These are phyloP conservation scores for Sporothrix globosa DNA, from an alignment of 2,329 filamentous ascomycete species.

Conservation along the genomic window DNA sequence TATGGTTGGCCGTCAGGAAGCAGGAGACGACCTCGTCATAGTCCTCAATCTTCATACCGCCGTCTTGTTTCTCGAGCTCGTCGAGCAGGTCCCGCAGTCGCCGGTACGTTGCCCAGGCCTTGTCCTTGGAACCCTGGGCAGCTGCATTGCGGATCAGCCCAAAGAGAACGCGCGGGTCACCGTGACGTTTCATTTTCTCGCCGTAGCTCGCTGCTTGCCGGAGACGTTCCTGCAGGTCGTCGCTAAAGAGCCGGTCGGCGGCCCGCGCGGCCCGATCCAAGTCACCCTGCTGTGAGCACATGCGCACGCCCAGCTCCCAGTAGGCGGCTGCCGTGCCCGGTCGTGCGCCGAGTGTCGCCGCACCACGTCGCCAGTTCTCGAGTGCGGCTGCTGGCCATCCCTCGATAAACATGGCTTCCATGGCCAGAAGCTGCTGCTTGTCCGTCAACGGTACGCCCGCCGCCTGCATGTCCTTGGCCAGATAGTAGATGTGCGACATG, in stretches of 20 bases:
- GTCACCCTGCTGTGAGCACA: conserved; percentile 63
- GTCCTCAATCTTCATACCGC: conserved; percentile 66
- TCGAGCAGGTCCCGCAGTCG: conserved; percentile 65
- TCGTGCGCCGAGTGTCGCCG: conserved; percentile 55
- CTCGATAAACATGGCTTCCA: conserved; percentile 68
- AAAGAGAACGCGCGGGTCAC: conserved; percentile 34
- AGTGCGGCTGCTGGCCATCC: conserved; percentile 64
- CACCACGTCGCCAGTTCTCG: conserved; percentile 64
- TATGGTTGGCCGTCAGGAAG: conserved; percentile 68
- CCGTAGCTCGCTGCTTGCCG: not conserved
- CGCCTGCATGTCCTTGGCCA: conserved; percentile 68
- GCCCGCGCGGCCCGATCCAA: conserved; percentile 62
- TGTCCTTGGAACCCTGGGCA: conserved; percentile 47
- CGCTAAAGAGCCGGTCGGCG: conserved; percentile 48
- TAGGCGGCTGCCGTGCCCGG: conserved; percentile 56
- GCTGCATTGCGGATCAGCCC: conserved; percentile 35
- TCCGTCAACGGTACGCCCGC: conserved; percentile 59
- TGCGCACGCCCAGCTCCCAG: conserved; percentile 68
- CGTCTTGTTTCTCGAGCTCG: conserved; percentile 39
- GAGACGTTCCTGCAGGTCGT: conserved; percentile 50
- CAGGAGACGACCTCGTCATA: conserved; percentile 74
- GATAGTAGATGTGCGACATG: conserved; percentile 61
- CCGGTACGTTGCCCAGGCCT: conserved; percentile 70
- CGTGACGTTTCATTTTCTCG: not conserved
- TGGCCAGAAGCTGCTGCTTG: conserved; percentile 65